Evolutionary conservation across 2,329 filamentous ascomycete species (phyloP).

Genomic region (Paraconiothyrium brasiliense): DNA sequence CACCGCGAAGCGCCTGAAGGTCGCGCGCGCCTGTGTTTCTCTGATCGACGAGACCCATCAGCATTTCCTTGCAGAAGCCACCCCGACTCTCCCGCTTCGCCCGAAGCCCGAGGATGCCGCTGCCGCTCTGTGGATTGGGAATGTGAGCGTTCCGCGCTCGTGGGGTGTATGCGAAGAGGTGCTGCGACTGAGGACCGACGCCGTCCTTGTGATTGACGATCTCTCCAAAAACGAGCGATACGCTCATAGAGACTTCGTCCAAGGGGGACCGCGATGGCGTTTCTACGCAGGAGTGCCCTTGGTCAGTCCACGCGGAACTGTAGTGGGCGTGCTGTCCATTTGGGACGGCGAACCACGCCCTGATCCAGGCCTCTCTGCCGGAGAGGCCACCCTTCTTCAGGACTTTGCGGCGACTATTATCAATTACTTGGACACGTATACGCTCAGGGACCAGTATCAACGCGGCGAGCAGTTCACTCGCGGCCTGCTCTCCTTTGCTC

Average conservation of each 20-base stretch:
- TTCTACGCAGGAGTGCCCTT: constrained; percentile 41
- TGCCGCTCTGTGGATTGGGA: constrained; percentile 39
- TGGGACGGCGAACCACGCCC: constrained; percentile 30
- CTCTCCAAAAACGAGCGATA: constrained; percentile 19
- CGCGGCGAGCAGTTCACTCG: constrained; percentile 43
- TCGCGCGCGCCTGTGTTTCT: constrained; percentile 46
- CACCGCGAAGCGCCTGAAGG: constrained; percentile 44
- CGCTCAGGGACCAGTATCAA: constrained; percentile 34
- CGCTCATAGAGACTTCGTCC: constrained; percentile 23
- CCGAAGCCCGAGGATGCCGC: constrained; percentile 18
- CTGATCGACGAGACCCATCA: constrained; percentile 46
- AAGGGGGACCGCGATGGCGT: constrained; percentile 22
- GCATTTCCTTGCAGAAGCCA: constrained; percentile 52
- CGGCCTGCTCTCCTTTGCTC: constrained; percentile 42
- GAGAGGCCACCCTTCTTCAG: constrained; percentile 27
- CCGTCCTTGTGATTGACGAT: constrained; percentile 30
- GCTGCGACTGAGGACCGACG: constrained; percentile 18
- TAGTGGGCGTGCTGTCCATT: constrained; percentile 35
- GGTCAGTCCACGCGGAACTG: constrained; percentile 23
- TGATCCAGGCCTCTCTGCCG: constrained; percentile 18
- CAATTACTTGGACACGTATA: constrained; percentile 39
- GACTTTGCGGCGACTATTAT: constrained; percentile 39
- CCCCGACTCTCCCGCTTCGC: constrained; percentile 38
- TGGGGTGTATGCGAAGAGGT: constrained; percentile 39
- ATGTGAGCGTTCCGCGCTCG: constrained; percentile 38